Evolutionary conservation across 1,284 basidiomycete species (phyloP).

Genomic region (Pascua sp.): DNA sequence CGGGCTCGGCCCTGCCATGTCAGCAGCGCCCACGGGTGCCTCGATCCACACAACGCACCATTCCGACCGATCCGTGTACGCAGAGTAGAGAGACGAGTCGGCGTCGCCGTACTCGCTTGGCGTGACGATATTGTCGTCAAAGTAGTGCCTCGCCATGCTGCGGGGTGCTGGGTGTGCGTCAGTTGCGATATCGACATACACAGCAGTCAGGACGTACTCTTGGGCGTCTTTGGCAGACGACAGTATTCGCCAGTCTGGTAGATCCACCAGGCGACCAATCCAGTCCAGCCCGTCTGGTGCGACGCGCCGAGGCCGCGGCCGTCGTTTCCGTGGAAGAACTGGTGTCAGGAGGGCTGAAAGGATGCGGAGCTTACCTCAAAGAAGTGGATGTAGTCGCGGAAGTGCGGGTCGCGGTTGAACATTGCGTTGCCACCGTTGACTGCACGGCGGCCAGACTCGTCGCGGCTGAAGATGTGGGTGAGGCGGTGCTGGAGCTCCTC

Average conservation of each 20-base stretch:
- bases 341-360: slow-evolving; percentile 3
- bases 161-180: slow-evolving; percentile 68
- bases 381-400: slow-evolving; percentile 68
- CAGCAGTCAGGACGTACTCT: slow-evolving; percentile 60
- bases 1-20: slow-evolving; percentile 35
- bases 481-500: slow-evolving; percentile 96
- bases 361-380: background rate
- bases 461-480: slow-evolving; percentile 92
- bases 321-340: slow-evolving; percentile 94
- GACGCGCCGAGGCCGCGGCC: slow-evolving; percentile 91
- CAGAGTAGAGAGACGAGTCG: slow-evolving; percentile 37
- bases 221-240: slow-evolving; percentile 78
- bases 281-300: slow-evolving; percentile 97
- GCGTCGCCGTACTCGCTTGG: slow-evolving; percentile 40
- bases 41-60: slow-evolving; percentile 9
- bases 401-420: slow-evolving; percentile 89
- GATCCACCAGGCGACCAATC: slow-evolving; percentile 83
- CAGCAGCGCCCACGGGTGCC: slow-evolving; percentile 40
- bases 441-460: slow-evolving; percentile 77
- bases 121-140: slow-evolving; percentile 61
- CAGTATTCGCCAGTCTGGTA: slow-evolving; percentile 77
- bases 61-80: slow-evolving; percentile 21
- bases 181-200: slow-evolving; percentile 20
- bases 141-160: slow-evolving; percentile 77
- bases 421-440: slow-evolving; percentile 86